Evolutionary conservation across 768 basidiomycete genomes (phyloP).

Genomic region (Steccherinum ochraceum): DNA sequence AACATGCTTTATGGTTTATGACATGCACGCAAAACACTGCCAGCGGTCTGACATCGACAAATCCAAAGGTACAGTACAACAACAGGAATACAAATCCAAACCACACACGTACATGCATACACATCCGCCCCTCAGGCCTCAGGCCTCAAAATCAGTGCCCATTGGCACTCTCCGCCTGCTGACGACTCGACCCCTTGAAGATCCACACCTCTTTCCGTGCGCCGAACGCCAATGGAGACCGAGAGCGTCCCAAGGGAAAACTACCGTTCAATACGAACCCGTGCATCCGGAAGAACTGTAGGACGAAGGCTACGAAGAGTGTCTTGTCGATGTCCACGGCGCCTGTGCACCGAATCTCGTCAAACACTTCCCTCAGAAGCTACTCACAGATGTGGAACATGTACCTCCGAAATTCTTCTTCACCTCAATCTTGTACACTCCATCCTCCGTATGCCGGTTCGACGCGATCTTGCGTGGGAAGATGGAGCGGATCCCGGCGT

Average conservation of each 20-base stretch:
- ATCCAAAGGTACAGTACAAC: too few relatives aligned
- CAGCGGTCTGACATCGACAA: too few relatives aligned
- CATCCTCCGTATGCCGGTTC: conserved; percentile 41
- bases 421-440: conserved; percentile 50
- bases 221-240: conserved; percentile 32
- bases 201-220: conserved; percentile 56
- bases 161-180: neutral
- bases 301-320: conserved; percentile 54
- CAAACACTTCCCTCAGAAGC: too few relatives aligned
- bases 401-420: conserved; percentile 22
- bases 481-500: conserved; percentile 30
- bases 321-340: conserved; percentile 46
- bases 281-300: conserved; percentile 50
- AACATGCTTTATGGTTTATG: too few relatives aligned
- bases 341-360: too few relatives aligned
- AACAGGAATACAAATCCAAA: too few relatives aligned
- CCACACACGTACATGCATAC: neutral
- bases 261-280: conserved; percentile 63
- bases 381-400: too few relatives aligned
- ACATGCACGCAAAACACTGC: too few relatives aligned
- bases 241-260: conserved; percentile 44
- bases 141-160: neutral
- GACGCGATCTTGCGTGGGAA: conserved; percentile 37
- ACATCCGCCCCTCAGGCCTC: neutral
- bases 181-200: conserved; percentile 40